Base-by-base conservation (phyloP, 495 filamentous ascomycete species). In the Cercophora sp. region DNA sequence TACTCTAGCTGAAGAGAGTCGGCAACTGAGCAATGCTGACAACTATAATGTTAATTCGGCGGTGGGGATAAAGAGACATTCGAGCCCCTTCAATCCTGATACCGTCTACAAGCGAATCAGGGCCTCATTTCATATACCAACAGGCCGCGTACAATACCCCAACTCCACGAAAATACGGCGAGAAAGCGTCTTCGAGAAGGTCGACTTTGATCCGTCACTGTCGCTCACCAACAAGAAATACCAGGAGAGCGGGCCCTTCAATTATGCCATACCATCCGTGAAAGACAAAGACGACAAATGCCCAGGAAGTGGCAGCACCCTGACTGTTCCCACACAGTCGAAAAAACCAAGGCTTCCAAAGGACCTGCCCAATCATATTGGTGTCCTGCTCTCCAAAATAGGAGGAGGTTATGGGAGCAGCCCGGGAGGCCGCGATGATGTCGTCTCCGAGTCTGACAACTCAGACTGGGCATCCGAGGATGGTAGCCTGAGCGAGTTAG, bases 101-200 rank as follows among this genome's bases (percentile, higher is more conserved):
- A 75, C 75, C 1, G 76, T 81, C 5, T 79, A 71, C 56, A 75
- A 78, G 47, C 70, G 70, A 10, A 70, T 81, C n/a, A 51, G 60
- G 24, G 73, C 71, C 1, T 69, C 69, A 4, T 37, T 74, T 15
- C 64, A 64, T 13, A 55, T 58, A 5, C 49, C 50, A 11, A 47
- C 62, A 5, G 45, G 56, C 10, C 48, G 60, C 13, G 34, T 36
- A 13, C 48, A 57, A 20, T 44, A 52, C 3, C 18, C 18, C 4
- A 55, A 42, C 10, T 39, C 34, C 4, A 9, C 19, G 1, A 49
- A 29, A 16, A 29, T 10, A 9, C 58, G 69, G 1, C 58, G 61
- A 11, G 49, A 52, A 22, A 79, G 76, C 49, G 55, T 73, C 11
- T 82, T 79, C 49, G 69, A 74, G 13, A 75, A 70, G 48, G 67